Conservation (phyloP, 2,329 filamentous ascomycete genomes). For the Fusarium coffeatum region DNA sequence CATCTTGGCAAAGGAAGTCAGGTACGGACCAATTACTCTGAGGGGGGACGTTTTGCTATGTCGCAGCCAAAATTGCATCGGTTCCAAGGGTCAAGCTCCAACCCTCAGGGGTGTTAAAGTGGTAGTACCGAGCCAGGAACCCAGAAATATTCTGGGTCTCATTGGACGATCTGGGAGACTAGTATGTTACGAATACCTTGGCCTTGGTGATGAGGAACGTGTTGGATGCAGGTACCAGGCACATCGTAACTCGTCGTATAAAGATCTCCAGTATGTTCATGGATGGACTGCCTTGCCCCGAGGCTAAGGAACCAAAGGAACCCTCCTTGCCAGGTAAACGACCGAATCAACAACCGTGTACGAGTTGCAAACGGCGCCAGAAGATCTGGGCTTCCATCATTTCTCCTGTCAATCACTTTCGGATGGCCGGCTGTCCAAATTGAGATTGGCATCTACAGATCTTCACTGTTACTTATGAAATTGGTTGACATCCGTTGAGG, state of each 20-base stretch:
- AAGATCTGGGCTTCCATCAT: slow-evolving; percentile 37
- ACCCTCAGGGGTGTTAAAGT: slow-evolving; percentile 36
- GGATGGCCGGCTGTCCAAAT: slow-evolving; percentile 27
- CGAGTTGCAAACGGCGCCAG: slow-evolving; percentile 31
- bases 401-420: slow-evolving; percentile 37
- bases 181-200: slow-evolving; percentile 38
- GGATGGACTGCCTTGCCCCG: slow-evolving; percentile 1
- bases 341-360: slow-evolving; percentile 12
- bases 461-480: slow-evolving; percentile 28
- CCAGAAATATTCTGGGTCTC: slow-evolving; percentile 6
- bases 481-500: slow-evolving; percentile 4
- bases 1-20: slow-evolving; percentile 30
- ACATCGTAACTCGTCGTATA: slow-evolving; percentile 11
- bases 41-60: slow-evolving; percentile 25
- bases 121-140: slow-evolving; percentile 25
- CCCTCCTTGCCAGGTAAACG: slow-evolving; percentile 13
- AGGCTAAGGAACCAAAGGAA: not conserved
- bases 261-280: slow-evolving; percentile 36
- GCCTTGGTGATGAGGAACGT: slow-evolving; percentile 14
- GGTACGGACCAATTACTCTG: slow-evolving; percentile 18
- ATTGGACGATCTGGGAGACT: slow-evolving; percentile 31
- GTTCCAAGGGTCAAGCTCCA: slow-evolving; percentile 46
- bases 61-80: slow-evolving; percentile 45
- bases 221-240: slow-evolving; percentile 42
- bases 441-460: slow-evolving; percentile 42